A percentile compares a stretch with the other conserved stretches of the same genome.
Conservation (phyloP, 352 stramenopile species). For the Phytophthora multivora region DNA sequence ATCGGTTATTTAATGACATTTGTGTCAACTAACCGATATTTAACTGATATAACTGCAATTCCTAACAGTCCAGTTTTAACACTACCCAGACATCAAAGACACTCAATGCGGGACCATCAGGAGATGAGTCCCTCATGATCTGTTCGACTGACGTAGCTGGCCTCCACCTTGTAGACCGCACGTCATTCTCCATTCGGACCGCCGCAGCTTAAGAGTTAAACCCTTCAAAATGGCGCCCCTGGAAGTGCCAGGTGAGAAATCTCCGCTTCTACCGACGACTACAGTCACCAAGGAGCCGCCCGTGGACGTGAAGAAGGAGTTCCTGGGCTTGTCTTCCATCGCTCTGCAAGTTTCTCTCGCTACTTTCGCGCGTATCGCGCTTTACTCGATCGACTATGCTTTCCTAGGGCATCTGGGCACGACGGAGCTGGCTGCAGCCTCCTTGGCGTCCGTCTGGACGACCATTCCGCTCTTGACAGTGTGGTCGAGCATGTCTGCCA, state of each 20-base stretch:
- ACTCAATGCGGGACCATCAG: constrained; percentile 8
- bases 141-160: constrained; percentile 6
- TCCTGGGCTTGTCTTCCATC: constrained; percentile 63
- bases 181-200: constrained; percentile 11
- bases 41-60: neutral
- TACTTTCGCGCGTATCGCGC: constrained; percentile 69
- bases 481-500: constrained; percentile 67
- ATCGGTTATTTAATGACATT: too few species aligned
- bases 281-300: constrained; percentile 20
- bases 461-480: constrained; percentile 64
- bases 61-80: neutral
- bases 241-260: constrained; percentile 18
- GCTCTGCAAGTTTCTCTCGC: constrained; percentile 74
- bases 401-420: constrained; percentile 77
- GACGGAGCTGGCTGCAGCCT: constrained; percentile 66
- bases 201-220: constrained; percentile 9
- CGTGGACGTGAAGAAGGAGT: constrained; percentile 53
- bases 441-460: constrained; percentile 73
- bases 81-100: constrained; percentile 14
- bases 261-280: constrained; percentile 28
- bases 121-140: constrained; percentile 9
- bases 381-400: constrained; percentile 77
- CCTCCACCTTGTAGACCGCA: constrained; percentile 1
- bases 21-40: too few species aligned
- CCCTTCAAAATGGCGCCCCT: constrained; percentile 20